These are phyloP conservation scores for Cinchona pubescens DNA, from an alignment of 257 asterid genomes.

Conservation along the genomic window DNA sequence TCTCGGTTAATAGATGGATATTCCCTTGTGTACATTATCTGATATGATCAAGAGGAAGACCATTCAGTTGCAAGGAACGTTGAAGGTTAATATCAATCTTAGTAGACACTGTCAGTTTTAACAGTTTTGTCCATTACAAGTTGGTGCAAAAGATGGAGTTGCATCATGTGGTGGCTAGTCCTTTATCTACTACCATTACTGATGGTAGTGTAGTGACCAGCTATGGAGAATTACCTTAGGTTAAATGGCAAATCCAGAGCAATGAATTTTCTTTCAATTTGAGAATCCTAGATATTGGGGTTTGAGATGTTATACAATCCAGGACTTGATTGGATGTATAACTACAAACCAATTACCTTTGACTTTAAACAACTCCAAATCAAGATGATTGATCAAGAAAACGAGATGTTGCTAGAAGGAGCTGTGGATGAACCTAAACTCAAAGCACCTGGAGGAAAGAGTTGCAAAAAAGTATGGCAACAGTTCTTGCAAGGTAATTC, in stretches of 20 bases:
- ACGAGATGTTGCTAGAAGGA: too few relatives aligned
- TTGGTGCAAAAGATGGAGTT: neutral
- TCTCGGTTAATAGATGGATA: neutral
- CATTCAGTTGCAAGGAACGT: neutral
- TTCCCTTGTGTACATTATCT: neutral
- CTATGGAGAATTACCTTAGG: neutral
- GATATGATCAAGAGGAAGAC: neutral
- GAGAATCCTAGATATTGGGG: neutral
- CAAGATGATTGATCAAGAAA: too few relatives aligned
- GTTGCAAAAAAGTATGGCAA: too few relatives aligned
- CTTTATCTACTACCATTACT: neutral
- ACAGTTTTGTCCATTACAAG: neutral
- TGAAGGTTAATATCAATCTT: neutral
- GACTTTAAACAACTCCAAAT: neutral
- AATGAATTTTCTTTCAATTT: neutral
- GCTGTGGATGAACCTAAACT: too few relatives aligned
- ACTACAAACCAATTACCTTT: neutral
- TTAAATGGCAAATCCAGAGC: neutral
- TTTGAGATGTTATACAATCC: neutral
- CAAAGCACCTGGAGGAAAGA: too few relatives aligned
- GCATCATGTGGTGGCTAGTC: neutral
- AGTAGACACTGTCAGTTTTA: neutral
- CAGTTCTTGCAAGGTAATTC: too few relatives aligned
- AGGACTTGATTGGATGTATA: neutral
- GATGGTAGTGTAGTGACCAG: neutral